Evolutionary conservation across 1,139 yeast genomes (phyloP).

Genomic region (Debaryomycetaceae sp.): DNA sequence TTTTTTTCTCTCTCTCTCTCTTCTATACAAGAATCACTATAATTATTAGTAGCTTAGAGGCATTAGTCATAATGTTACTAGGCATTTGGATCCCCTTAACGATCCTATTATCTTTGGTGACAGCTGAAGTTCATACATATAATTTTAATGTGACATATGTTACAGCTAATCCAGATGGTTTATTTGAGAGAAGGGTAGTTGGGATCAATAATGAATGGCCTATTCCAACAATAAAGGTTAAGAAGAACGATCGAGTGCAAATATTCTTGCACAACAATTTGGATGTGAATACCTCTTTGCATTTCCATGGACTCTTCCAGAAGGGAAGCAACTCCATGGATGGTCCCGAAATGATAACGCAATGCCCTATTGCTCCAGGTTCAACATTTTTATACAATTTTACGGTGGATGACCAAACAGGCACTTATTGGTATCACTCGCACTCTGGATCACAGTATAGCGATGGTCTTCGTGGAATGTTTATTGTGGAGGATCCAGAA

Average conservation of each 20-base stretch:
- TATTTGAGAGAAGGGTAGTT: slow-evolving; percentile 58
- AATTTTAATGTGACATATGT: slow-evolving; percentile 78
- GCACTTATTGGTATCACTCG: slow-evolving; percentile 95
- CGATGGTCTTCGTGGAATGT: slow-evolving; percentile 85
- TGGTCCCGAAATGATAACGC: slow-evolving; percentile 84
- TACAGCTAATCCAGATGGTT: slow-evolving; percentile 74
- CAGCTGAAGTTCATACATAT: slow-evolving; percentile 59
- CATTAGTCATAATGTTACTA: neutral
- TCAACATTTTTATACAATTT: slow-evolving; percentile 70
- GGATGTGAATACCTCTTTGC: slow-evolving; percentile 69
- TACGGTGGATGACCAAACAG: slow-evolving; percentile 75
- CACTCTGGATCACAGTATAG: slow-evolving; percentile 84
- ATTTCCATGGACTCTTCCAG: slow-evolving; percentile 91
- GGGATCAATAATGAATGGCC: slow-evolving; percentile 87
- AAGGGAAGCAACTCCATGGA: slow-evolving; percentile 72
- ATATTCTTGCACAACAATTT: slow-evolving; percentile 70
- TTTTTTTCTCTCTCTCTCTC: too few species aligned
- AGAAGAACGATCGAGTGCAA: slow-evolving; percentile 72
- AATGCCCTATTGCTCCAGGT: slow-evolving; percentile 84
- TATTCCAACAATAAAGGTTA: slow-evolving; percentile 70
- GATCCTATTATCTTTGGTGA: slow-evolving; percentile 5
- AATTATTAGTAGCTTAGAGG: too few species aligned
- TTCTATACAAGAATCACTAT: too few species aligned
- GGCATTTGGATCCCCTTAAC: neutral
- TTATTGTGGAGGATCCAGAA: slow-evolving; percentile 58